phyloP scores from a whole-genome alignment of 345 rosid species.

The Ricinus communis region DNA sequence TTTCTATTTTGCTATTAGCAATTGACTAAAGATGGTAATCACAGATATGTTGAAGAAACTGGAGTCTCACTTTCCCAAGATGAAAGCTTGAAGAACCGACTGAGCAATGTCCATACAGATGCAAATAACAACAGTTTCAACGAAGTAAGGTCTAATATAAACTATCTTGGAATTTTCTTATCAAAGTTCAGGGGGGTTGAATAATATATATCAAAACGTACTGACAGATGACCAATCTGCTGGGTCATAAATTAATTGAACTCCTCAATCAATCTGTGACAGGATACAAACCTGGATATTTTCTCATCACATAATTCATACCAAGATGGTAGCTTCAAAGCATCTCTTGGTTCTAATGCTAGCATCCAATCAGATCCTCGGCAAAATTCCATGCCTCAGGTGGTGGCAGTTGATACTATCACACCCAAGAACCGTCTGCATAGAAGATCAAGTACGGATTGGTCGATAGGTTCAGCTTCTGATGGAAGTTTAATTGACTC shows the following conservation, averaged over 20 bases:
- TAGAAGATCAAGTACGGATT: slow-evolving; percentile 77
- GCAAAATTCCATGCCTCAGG: slow-evolving; percentile 50
- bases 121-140: slow-evolving; percentile 42
- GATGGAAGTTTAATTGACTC: slow-evolving; percentile 32
- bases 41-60: slow-evolving; percentile 45
- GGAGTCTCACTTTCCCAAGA: slow-evolving; percentile 43
- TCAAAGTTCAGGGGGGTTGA: neutral
- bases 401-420: slow-evolving; percentile 23
- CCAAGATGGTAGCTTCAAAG: slow-evolving; percentile 23
- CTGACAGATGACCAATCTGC: neutral
- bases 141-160: slow-evolving; percentile 39
- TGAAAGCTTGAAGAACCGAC: slow-evolving; percentile 51
- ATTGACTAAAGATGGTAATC: slow-evolving; percentile 13
- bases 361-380: slow-evolving; percentile 30
- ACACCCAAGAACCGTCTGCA: slow-evolving; percentile 39
- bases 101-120: slow-evolving; percentile 42
- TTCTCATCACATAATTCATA: slow-evolving; percentile 25
- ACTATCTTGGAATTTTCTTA: neutral
- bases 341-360: slow-evolving; percentile 8
- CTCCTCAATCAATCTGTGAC: neutral
- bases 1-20: neutral
- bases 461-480: slow-evolving; percentile 88
- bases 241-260: slow-evolving; percentile 15
- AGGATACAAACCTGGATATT: slow-evolving; percentile 15
- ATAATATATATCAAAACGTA: neutral